Conservation (phyloP, 495 filamentous ascomycete genomes). For the Eremomyces bilateralis region DNA sequence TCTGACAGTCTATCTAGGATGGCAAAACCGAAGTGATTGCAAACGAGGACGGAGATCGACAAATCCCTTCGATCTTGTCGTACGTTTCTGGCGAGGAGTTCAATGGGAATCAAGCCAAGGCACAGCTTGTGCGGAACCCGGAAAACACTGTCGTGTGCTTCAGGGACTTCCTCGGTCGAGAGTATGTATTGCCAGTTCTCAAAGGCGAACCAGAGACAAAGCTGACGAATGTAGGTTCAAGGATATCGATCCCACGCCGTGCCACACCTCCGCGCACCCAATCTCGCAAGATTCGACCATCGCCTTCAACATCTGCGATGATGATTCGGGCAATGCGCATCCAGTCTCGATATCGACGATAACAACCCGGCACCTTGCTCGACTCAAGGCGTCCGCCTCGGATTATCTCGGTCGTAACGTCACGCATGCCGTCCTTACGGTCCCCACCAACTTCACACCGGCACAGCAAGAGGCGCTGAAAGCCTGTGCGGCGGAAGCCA, state of each 20-base stretch:
- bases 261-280: conserved; percentile 83
- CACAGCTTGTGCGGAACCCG: conserved; percentile 73
- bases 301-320: conserved; percentile 67
- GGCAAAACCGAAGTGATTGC: conserved; percentile 95
- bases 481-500: conserved; percentile 57
- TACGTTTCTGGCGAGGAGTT: conserved; percentile 93
- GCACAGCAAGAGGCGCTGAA: conserved; percentile 62
- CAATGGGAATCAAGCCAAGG: conserved; percentile 87
- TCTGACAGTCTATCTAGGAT: conserved; percentile 29
- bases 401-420: conserved; percentile 85
- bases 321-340: conserved; percentile 41
- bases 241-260: conserved; percentile 86
- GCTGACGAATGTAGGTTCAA: conserved; percentile 37
- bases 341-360: conserved; percentile 65
- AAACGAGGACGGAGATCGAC: conserved; percentile 97
- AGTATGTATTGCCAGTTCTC: conserved; percentile 28
- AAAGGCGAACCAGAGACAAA: conserved; percentile 1
- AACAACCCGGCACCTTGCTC: conserved; percentile 65
- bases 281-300: conserved; percentile 48
- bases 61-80: conserved; percentile 85
- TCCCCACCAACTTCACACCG: conserved; percentile 83
- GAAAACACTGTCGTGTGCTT: conserved; percentile 89
- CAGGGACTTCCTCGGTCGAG: conserved; percentile 83
- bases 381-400: conserved; percentile 60
- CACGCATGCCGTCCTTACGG: conserved; percentile 76